Conservation (phyloP, 2,329 filamentous ascomycete species). For the Sporothrix brasiliensis region DNA sequence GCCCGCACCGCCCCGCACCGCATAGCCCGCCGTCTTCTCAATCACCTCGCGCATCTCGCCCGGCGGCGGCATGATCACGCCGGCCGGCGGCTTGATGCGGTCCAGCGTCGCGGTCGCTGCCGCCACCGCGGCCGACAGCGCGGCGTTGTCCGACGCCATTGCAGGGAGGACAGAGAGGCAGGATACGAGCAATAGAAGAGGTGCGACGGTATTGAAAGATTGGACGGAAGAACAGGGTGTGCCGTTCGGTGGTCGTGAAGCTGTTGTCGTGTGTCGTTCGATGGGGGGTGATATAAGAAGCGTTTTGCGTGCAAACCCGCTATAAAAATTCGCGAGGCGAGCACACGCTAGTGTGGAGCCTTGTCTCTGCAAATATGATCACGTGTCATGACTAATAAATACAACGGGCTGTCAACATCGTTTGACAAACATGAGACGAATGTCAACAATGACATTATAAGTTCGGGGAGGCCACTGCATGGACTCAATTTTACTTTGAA, state of each 20-base stretch:
- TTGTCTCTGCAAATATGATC: not conserved
- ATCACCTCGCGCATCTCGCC: slow-evolving; percentile 80
- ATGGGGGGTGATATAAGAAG: not conserved
- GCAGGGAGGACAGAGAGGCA: not conserved
- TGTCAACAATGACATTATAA: not conserved
- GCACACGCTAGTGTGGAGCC: slow-evolving; percentile 16
- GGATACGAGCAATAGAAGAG: not conserved
- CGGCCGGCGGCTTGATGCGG: slow-evolving; percentile 75
- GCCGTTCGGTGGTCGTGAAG: not conserved
- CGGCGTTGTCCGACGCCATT: slow-evolving; percentile 29
- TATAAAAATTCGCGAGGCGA: slow-evolving; percentile 19
- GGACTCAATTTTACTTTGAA: too few species aligned
- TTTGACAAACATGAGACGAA: not conserved
- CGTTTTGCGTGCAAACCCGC: not conserved
- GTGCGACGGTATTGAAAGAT: not conserved
- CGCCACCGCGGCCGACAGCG: slow-evolving; percentile 52
- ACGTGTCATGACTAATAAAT: slow-evolving; percentile 26
- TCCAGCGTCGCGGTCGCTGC: slow-evolving; percentile 57
- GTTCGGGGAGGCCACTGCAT: too few species aligned
- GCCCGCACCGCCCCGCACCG: slow-evolving; percentile 67
- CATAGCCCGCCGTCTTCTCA: slow-evolving; percentile 93
- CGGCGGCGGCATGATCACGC: slow-evolving; percentile 83
- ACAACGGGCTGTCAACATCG: not conserved
- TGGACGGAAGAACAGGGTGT: not conserved
- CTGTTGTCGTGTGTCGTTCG: not conserved